Evolutionary conservation across 2,329 filamentous ascomycete species (phyloP).

Genomic region (Aureobasidium mangrovei): DNA sequence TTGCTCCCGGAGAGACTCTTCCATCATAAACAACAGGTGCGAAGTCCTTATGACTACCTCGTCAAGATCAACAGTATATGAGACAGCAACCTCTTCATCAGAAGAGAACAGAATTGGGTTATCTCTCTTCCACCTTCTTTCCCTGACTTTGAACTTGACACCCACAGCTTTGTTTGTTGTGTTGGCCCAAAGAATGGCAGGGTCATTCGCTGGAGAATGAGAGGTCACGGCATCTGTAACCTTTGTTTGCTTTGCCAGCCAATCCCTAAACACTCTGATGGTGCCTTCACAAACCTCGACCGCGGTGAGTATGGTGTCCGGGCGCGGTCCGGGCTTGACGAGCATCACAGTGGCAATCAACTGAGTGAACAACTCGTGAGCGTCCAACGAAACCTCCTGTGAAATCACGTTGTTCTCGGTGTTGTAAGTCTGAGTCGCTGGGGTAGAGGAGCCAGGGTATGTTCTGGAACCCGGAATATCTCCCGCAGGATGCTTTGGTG

Average conservation of each 20-base stretch:
- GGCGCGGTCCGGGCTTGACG: conserved; percentile 54
- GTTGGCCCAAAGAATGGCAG: conserved; percentile 60
- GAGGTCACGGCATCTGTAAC: conserved; percentile 6
- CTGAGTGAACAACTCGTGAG: conserved; percentile 64
- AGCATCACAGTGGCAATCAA: conserved; percentile 60
- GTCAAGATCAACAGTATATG: conserved; percentile 63
- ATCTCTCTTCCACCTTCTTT: conserved; percentile 38
- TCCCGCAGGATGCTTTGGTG: conserved; percentile 36
- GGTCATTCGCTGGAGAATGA: conserved; percentile 22
- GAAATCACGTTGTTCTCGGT: conserved; percentile 34
- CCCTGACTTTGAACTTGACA: conserved; percentile 55
- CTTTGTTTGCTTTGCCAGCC: conserved; percentile 47
- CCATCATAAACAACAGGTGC: conserved; percentile 55
- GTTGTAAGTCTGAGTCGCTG: conserved; percentile 11
- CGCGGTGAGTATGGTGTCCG: conserved; percentile 55
- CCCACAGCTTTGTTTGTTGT: conserved; percentile 51
- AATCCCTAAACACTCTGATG: conserved; percentile 62
- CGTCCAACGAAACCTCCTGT: conserved; percentile 43
- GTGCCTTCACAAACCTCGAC: conserved; percentile 60
- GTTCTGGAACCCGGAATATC: conserved; percentile 40
- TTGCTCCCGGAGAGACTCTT: conserved; percentile 34
- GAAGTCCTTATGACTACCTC: conserved; percentile 60
- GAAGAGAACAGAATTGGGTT: conserved; percentile 47
- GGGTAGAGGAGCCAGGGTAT: conserved; percentile 19
- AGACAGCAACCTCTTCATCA: conserved; percentile 58